Base-by-base conservation (phyloP, 257 asterid species). In the Fraxinus americana region DNA sequence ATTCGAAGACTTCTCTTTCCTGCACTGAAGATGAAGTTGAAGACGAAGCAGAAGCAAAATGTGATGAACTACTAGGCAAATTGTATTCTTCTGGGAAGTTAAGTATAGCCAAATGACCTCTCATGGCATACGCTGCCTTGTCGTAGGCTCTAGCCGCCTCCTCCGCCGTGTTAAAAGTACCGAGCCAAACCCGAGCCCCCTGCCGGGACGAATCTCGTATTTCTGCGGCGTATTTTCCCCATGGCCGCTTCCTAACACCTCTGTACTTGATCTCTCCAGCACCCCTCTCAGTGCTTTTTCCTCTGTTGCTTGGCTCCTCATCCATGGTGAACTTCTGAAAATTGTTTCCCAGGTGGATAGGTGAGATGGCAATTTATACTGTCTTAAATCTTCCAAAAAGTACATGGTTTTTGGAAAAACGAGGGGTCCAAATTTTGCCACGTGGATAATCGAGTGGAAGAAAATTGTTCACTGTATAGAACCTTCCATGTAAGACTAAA, bases 211-310 rank as follows among this genome's bases (percentile, higher is more conserved):
- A 68, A 79, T 87, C 90, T 0, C 90, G 87, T 80, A 87, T 84
- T 78, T 87, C 90, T 54, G 90, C 88, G 23, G 88, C 85, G 67
- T 78, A 87, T 54, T 84, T 87, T 39, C 90, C 90, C 88, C 85
- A 87, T 43, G 82, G 83, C 71, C 90, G 84, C 87, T 82, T 84
- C 54, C 90, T 71, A 29, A 87, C 90, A 2, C 90, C 90, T 25
- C 90, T 63, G 69, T 84, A 87, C 75, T 85, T 85, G n/a, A 84
- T 50, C 54, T 84, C 88, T 4, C 71, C 83, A 25, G 25, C 57
- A 7, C 29, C 50, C 25, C 52, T 39, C 34, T 13, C 76, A n/a
- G 27, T 75, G 50, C 54, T 65, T 52, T 67, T 36, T 19, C 70
- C 77, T 38, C 57, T 25, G 65, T 67, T 74, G 73, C 66, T 57